Evolutionary conservation across 768 basidiomycete species (phyloP), one percentile per base, ranked within the genome.

Genomic region (Heimioporus sp.): DNA sequence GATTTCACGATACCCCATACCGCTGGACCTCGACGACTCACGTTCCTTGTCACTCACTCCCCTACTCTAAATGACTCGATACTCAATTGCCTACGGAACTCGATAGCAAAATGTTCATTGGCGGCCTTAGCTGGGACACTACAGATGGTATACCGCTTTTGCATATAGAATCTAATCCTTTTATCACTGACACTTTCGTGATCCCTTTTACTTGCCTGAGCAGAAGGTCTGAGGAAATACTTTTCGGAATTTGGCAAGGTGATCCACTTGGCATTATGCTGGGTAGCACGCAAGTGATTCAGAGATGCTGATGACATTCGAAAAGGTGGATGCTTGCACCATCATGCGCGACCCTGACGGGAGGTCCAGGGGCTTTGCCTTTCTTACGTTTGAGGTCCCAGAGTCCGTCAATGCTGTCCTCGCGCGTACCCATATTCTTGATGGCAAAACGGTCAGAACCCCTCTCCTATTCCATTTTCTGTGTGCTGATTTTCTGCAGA

Each of bases 91-190:
- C 60, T 69, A 62, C 53, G 59, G 59, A 58, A 65, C 56, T 65
- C 57, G 64, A 64, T 81, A 92, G 90, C 71, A 92, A 92, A 79
- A 85, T 92, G 80, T 92, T 92, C 76, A 85, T 92, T 69, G 90
- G 90, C 61, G 90, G 90, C 64, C 78, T 92, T 58, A 92, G 86
- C 75, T 92, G 90, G 90, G 89, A 91, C 66, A 92, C 90, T 65
- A 88, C 86, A 73, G 90, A 92, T 77, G 90, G 90, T 92, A 78
- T 76, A 71, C 61, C 62, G 24, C 62, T 64, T 37, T 58, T 54
- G 57, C 58, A 53, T 55, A 57, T 57, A 50, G 54, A 63, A 67
- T 60, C 37, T 38, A 58, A 60, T 50, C 2, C 56, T 28, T 53
- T 59, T 48, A 8, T 55, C 59, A 55, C 64, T 71, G 59, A 69